Evolutionary conservation across 306 rosid species (phyloP).

Genomic region (Leucaena leucocephala): DNA sequence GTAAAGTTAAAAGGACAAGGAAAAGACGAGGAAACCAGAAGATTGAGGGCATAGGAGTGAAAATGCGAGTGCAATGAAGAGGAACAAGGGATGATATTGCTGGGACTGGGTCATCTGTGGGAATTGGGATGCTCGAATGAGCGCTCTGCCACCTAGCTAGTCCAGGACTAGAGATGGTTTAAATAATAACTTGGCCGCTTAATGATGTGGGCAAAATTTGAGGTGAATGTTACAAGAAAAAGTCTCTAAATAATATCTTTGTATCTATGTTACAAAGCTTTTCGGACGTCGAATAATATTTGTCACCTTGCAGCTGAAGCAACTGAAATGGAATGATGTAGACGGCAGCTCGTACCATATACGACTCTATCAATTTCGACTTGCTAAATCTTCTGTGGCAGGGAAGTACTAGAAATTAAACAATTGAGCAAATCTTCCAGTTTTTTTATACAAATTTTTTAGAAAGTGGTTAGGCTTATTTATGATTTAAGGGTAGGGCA

Average conservation of each 20-base stretch:
- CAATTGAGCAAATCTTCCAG: background rate
- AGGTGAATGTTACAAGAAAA: slow-evolving; percentile 18
- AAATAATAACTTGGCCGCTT: background rate
- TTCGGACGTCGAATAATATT: background rate
- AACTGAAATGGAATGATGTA: background rate
- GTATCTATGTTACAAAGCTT: background rate
- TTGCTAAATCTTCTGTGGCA: background rate
- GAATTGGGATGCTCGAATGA: slow-evolving; percentile 9
- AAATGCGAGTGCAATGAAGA: slow-evolving; percentile 20
- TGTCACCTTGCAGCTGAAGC: background rate
- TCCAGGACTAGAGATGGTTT: background rate
- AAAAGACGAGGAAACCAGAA: slow-evolving; percentile 31
- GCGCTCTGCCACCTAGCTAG: background rate
- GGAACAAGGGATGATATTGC: slow-evolving; percentile 11
- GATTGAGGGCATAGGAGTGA: background rate
- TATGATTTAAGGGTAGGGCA: too few relatives aligned
- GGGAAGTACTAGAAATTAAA: background rate
- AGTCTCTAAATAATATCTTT: background rate
- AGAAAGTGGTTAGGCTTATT: too few relatives aligned
- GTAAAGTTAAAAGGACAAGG: background rate
- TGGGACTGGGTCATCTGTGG: slow-evolving; percentile 12
- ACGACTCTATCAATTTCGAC: background rate
- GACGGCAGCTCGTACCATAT: background rate
- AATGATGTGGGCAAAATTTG: background rate
- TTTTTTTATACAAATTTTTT: too few relatives aligned